Percentiles rank a stretch among this genome's conserved stretches.
Evolutionary conservation across 164 flowering plant species (phyloP).

Genomic region (Aristolochia contorta): DNA sequence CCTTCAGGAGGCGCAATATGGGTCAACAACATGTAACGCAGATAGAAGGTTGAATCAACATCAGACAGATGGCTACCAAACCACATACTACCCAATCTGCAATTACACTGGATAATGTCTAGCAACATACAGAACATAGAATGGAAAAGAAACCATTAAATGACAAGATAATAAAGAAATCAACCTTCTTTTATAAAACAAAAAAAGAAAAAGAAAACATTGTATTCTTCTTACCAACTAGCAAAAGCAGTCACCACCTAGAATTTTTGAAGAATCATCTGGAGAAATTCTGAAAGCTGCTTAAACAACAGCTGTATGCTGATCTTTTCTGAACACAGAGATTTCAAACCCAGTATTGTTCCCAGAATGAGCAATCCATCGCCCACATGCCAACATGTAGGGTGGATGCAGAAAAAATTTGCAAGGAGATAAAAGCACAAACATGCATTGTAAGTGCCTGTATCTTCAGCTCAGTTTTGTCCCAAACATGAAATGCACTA

Average conservation of each 20-base stretch:
- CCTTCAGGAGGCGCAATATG: background rate
- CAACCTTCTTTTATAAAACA: background rate
- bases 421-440: background rate
- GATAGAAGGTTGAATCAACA: too few species aligned
- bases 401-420: too few species aligned
- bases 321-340: slow-evolving; percentile 28
- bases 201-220: background rate
- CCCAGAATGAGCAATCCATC: slow-evolving; percentile 2
- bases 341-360: slow-evolving; percentile 29
- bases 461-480: too few species aligned
- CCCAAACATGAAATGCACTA: slow-evolving; percentile 16
- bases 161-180: too few species aligned
- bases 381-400: too few species aligned
- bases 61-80: too few species aligned
- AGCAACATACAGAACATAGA: too few species aligned
- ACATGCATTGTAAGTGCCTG: background rate
- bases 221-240: background rate
- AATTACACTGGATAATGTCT: too few species aligned
- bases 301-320: slow-evolving; percentile 10
- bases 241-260: background rate
- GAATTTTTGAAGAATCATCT: background rate
- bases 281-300: background rate
- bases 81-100: too few species aligned
- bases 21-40: background rate
- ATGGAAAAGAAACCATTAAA: too few species aligned